Percentiles rank a stretch among this genome's conserved stretches.
These are phyloP conservation scores for Saccharomyces hybrid DNA, from an alignment of 1,139 yeast genomes.

Conservation along the genomic window DNA sequence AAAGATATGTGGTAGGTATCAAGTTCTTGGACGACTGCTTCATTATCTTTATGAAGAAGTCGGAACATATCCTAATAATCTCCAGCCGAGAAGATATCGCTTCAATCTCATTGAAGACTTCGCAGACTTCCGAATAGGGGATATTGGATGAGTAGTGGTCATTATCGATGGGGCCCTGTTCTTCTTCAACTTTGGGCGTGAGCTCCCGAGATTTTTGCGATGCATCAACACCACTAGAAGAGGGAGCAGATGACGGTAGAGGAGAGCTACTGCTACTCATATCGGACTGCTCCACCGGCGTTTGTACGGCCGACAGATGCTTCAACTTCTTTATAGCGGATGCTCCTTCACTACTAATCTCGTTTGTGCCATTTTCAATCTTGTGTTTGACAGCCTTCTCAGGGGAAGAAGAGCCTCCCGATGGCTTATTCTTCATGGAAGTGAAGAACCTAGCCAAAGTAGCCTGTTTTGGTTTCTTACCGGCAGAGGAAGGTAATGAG, in stretches of 20 bases:
- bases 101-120: slow-evolving; percentile 69
- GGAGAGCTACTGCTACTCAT: not conserved
- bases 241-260: not conserved
- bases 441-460: slow-evolving; percentile 26
- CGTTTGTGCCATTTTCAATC: not conserved
- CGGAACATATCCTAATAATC: slow-evolving; percentile 66
- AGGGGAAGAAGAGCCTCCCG: not conserved
- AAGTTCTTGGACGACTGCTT: slow-evolving; percentile 51
- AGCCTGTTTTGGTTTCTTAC: slow-evolving; percentile 20
- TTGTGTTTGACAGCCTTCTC: slow-evolving; percentile 1
- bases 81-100: slow-evolving; percentile 73
- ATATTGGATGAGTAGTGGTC: slow-evolving; percentile 10
- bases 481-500: slow-evolving; percentile 2
- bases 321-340: slow-evolving; percentile 1
- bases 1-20: slow-evolving; percentile 67
- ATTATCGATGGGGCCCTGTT: not conserved
- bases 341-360: not conserved
- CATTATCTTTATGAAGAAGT: slow-evolving; percentile 59
- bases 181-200: not conserved
- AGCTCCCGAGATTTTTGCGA: not conserved
- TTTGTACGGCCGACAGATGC: not conserved
- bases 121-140: slow-evolving; percentile 57
- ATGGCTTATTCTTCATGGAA: slow-evolving; percentile 11
- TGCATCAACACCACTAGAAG: not conserved
- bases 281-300: not conserved